Conservation (phyloP, 495 filamentous ascomycete genomes). For the Ramalina intermedia region DNA sequence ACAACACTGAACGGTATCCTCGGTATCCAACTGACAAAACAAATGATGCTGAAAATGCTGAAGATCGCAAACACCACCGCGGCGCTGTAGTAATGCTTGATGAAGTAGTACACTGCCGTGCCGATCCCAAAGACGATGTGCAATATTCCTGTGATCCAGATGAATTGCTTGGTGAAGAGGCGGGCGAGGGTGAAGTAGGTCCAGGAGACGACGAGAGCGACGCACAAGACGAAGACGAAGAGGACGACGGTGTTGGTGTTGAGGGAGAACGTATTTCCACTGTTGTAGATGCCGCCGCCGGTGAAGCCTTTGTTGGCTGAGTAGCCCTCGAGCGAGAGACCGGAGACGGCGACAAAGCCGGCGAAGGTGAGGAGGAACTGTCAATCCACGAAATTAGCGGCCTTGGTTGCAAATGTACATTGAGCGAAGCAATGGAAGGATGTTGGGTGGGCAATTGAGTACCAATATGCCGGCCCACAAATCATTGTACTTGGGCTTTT, state of each 20-base stretch:
- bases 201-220: slow-evolving; percentile 60
- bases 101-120: slow-evolving; percentile 54
- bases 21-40: slow-evolving; percentile 68
- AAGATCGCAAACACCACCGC: slow-evolving; percentile 80
- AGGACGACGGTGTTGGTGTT: slow-evolving; percentile 76
- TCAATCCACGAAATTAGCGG: not conserved
- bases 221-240: slow-evolving; percentile 59
- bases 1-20: slow-evolving; percentile 80
- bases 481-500: slow-evolving; percentile 78
- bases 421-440: not conserved
- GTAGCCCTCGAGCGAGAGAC: slow-evolving; percentile 64
- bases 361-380: slow-evolving; percentile 58
- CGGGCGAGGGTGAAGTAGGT: slow-evolving; percentile 64
- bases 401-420: not conserved
- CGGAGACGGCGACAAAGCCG: slow-evolving; percentile 68
- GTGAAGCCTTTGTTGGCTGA: slow-evolving; percentile 47
- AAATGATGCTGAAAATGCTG: slow-evolving; percentile 64
- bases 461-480: slow-evolving; percentile 73
- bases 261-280: slow-evolving; percentile 46
- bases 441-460: slow-evolving; percentile 7
- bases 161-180: slow-evolving; percentile 74
- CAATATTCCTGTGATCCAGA: slow-evolving; percentile 68
- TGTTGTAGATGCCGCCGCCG: slow-evolving; percentile 60
- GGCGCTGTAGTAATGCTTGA: slow-evolving; percentile 56
- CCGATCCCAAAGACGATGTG: slow-evolving; percentile 54